phyloP scores from a whole-genome alignment of 768 basidiomycete species.

The Sporobolomyces pararoseus region DNA sequence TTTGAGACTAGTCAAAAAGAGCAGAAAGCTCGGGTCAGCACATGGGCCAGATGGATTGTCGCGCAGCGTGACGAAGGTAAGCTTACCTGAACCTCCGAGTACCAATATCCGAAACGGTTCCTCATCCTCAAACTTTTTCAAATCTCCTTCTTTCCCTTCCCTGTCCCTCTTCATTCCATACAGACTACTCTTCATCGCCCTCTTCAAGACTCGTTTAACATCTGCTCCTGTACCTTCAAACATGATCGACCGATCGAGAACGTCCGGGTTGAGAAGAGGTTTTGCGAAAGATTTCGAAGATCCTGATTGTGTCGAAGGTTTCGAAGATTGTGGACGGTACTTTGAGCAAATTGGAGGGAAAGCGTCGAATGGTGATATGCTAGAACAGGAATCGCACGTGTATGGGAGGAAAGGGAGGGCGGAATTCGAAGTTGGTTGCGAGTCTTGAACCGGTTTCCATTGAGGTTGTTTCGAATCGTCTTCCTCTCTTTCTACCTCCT shows the following conservation, averaged over 20 bases:
- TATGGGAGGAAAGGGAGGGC: constrained; percentile 22
- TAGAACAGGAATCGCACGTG: constrained; percentile 9
- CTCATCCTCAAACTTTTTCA: constrained; percentile 21
- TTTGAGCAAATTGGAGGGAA: constrained; percentile 8
- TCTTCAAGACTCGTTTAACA: constrained; percentile 25
- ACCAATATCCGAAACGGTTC: constrained; percentile 37
- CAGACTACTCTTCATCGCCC: constrained; percentile 32
- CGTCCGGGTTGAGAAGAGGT: constrained; percentile 2
- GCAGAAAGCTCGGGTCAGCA: too few species aligned
- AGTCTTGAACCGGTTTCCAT: not conserved
- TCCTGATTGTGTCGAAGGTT: not conserved
- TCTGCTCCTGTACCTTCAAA: constrained; percentile 32
- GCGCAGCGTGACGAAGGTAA: not conserved
- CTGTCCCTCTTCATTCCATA: constrained; percentile 16
- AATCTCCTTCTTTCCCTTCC: not conserved
- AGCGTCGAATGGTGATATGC: not conserved
- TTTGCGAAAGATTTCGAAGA: not conserved
- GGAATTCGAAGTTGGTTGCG: not conserved
- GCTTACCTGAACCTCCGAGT: constrained; percentile 36
- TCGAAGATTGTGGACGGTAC: not conserved
- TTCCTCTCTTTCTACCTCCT: not conserved
- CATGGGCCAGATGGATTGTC: too few species aligned
- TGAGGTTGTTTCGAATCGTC: not conserved
- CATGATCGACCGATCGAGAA: constrained; percentile 30
- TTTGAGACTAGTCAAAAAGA: constrained; percentile 37